These are phyloP conservation scores for Pseudonitzschia multiseries DNA, from an alignment of 108 stramenopile genomes.

Conservation along the genomic window DNA sequence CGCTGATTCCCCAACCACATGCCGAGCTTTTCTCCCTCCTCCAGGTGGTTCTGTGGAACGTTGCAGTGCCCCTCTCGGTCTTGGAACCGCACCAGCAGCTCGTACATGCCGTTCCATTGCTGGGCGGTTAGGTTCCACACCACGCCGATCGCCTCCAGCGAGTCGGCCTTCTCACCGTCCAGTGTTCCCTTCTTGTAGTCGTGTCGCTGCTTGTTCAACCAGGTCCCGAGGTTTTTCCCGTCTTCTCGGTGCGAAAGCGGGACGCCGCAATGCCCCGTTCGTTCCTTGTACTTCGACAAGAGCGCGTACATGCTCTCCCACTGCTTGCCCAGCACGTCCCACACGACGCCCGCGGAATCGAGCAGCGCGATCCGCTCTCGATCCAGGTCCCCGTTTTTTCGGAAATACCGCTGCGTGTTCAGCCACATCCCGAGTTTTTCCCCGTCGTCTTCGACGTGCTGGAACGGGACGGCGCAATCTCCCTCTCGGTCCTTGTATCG, in stretches of 20 bases:
- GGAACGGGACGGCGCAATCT: not conserved
- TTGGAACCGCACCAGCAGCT: not conserved
- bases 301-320: not conserved
- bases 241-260: not conserved
- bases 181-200: not conserved
- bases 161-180: not conserved
- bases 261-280: slow-evolving; percentile 12
- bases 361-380: not conserved
- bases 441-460: not conserved
- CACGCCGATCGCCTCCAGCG: not conserved
- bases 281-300: not conserved
- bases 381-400: not conserved
- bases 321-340: not conserved
- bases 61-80: slow-evolving; percentile 8
- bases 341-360: not conserved
- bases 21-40: slow-evolving; percentile 16
- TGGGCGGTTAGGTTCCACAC: not conserved
- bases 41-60: slow-evolving; percentile 1
- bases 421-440: slow-evolving; percentile 4
- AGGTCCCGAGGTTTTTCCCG: slow-evolving; percentile 10
- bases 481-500: not conserved
- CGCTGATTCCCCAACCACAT: slow-evolving; percentile 4
- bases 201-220: slow-evolving; percentile 5
- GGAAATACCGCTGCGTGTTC: not conserved
- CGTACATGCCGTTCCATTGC: slow-evolving; percentile 6